Evolutionary conservation across 495 filamentous ascomycete species (phyloP).

Genomic region (Annulohypoxylon stygium): DNA sequence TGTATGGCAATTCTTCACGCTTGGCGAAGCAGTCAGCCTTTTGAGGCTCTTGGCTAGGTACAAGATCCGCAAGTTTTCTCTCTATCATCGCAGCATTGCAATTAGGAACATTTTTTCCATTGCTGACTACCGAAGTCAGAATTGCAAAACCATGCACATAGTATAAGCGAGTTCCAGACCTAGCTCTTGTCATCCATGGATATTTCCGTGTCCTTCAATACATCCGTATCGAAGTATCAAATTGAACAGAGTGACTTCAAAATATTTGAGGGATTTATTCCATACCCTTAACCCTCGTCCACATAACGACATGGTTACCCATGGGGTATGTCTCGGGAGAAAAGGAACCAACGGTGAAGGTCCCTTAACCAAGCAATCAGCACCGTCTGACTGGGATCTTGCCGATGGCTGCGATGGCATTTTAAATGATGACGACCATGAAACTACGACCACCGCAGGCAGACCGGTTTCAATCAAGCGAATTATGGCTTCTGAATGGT

Average conservation of each 20-base stretch:
- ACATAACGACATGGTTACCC: constrained; percentile 45
- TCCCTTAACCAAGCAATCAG: constrained; percentile 35
- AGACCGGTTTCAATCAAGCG: constrained; percentile 23
- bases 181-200: constrained; percentile 5
- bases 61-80: constrained; percentile 46
- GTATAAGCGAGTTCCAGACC: constrained; percentile 37
- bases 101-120: constrained; percentile 22
- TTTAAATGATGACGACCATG: constrained; percentile 41
- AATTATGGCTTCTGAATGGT: constrained; percentile 25
- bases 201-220: constrained; percentile 22
- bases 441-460: constrained; percentile 28
- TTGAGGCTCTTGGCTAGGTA: constrained; percentile 48
- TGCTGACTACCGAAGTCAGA: constrained; percentile 41
- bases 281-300: constrained; percentile 29
- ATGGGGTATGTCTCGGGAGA: constrained; percentile 45
- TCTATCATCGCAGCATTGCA: constrained; percentile 2
- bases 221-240: neutral
- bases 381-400: constrained; percentile 24
- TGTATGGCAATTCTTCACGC: constrained; percentile 40
- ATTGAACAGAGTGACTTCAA: constrained; percentile 16
- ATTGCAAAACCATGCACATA: constrained; percentile 12
- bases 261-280: constrained; percentile 44
- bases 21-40: constrained; percentile 50
- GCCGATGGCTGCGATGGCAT: constrained; percentile 18
- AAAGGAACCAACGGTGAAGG: constrained; percentile 33